Conservation (phyloP, 1,284 basidiomycete genomes). For the Cutaneotrichosporon mucoides region DNA sequence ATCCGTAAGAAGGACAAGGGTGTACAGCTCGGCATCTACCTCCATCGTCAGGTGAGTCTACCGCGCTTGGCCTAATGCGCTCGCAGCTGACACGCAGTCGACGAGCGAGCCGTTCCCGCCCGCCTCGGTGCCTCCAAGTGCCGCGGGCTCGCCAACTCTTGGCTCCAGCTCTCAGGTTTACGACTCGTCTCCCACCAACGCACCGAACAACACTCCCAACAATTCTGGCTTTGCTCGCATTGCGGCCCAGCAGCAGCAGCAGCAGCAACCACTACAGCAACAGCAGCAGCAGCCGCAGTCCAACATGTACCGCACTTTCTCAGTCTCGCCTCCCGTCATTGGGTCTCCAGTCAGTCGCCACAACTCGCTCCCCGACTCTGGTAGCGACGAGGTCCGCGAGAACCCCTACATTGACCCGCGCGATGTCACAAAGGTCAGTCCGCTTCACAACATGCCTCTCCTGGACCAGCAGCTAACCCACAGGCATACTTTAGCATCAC, state of each 20-base stretch:
- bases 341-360: slow-evolving; percentile 8
- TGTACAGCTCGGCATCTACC: slow-evolving; percentile 80
- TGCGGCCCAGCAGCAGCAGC: background rate
- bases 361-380: slow-evolving; percentile 11
- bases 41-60: slow-evolving; percentile 63
- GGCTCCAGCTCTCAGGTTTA: background rate
- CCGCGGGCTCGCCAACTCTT: background rate
- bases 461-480: background rate
- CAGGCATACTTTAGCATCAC: slow-evolving; percentile 71
- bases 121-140: slow-evolving; percentile 5
- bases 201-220: background rate
- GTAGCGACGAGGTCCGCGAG: slow-evolving; percentile 12
- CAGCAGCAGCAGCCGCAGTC: too few species aligned
- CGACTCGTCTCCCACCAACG: background rate
- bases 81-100: slow-evolving; percentile 10
- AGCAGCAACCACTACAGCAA: too few species aligned
- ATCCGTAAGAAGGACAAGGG: slow-evolving; percentile 63
- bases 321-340: slow-evolving; percentile 10
- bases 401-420: slow-evolving; percentile 48
- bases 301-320: slow-evolving; percentile 17
- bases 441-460: background rate
- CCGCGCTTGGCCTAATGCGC: background rate
- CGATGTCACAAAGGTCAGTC: slow-evolving; percentile 42
- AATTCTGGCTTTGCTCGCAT: slow-evolving; percentile 2
- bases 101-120: slow-evolving; percentile 54